Evolutionary conservation across 2,329 filamentous ascomycete species (phyloP), one percentile per base, ranked within the genome.

Genomic region (Thermoascus crustaceus): DNA sequence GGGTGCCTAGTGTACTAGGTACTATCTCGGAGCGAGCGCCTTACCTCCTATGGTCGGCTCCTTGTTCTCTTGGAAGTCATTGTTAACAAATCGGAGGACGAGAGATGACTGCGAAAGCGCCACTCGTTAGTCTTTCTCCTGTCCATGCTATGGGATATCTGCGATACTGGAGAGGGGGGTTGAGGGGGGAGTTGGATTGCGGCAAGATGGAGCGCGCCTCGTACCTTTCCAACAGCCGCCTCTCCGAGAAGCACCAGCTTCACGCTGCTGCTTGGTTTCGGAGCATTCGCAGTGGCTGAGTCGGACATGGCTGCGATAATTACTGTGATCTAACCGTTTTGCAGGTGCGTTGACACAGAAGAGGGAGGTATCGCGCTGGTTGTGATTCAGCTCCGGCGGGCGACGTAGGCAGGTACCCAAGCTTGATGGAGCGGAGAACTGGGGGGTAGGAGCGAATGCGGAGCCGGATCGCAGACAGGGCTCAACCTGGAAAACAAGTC

Each of bases 1-100:
- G n/a, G 30, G 11, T 20, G 17, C 11, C 30, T 22, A 20, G 17
- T 19, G 21, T 14, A 6, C 7, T 1, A 21, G 17, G 31, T 16
- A n/a, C n/a, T n/a, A n/a, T n/a, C n/a, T n/a, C n/a, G 13, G 24
- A 27, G 17, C 23, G 34, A 34, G 22, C n/a, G 31, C 25, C 53
- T 50, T 75, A 93, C 87, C 87, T 73, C 91, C 91, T 67, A 98
- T 98, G 47, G 91, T 98, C 43, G 91, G 91, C 64, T 98, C 91
- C 73, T 96, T 96, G 68, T 96, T 96, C 68, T 96, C 91, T 71
- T 98, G 91, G 57, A 98, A 98, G 67, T 96, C 89, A 69, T 98
- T 91, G 75, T 96, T 96, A 60, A 98, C 91, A 67, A 98, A 98
- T 57, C 91, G 86, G 59, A 98, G 76, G 45, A 98, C 91, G 40